Conservation (phyloP, 257 asterid species). For the Coffea eugenioides region DNA sequence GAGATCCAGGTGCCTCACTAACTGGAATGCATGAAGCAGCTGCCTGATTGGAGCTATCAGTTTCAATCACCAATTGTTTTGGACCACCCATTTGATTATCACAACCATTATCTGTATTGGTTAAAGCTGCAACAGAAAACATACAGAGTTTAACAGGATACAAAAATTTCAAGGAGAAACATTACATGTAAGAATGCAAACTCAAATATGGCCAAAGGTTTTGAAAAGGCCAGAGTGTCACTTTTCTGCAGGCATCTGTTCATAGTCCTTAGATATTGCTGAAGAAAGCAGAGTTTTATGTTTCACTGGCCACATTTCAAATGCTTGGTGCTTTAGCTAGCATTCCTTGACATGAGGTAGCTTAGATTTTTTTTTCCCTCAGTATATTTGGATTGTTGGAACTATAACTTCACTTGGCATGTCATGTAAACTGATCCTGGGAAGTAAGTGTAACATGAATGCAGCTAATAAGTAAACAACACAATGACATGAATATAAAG, state of each 20-base stretch:
- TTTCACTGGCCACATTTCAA: background rate
- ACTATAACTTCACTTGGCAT: background rate
- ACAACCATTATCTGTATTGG: background rate
- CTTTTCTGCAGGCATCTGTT: background rate
- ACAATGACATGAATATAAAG: background rate
- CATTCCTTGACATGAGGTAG: background rate
- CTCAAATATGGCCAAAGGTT: background rate
- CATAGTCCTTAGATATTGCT: background rate
- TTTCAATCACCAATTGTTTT: background rate
- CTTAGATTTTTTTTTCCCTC: background rate
- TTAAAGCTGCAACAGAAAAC: background rate
- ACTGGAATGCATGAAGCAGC: background rate
- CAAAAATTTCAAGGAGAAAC: background rate
- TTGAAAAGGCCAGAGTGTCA: background rate
- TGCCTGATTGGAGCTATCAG: background rate
- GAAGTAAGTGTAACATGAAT: background rate
- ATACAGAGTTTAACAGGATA: background rate
- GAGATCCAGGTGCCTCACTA: background rate
- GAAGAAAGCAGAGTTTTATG: background rate
- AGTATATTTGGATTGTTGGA: background rate
- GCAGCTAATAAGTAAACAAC: too few species aligned
- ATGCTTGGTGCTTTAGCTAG: background rate
- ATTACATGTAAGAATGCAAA: background rate
- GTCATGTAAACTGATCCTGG: background rate
- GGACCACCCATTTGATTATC: background rate